phyloP scores from a whole-genome alignment of 768 basidiomycete species.

The Rhizopogon rudus region DNA sequence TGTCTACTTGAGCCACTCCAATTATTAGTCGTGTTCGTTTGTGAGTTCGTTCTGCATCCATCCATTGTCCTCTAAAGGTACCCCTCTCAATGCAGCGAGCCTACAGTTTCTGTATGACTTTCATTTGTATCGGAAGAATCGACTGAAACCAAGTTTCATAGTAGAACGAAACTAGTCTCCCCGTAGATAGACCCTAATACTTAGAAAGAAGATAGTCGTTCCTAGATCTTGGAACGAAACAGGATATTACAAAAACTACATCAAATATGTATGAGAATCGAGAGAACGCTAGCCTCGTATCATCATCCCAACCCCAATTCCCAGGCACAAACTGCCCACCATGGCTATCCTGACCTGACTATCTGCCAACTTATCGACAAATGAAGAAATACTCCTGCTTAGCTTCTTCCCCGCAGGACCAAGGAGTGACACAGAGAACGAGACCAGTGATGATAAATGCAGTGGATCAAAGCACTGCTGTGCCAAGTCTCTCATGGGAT shows the following conservation, averaged over 20 bases:
- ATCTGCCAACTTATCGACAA: slow-evolving; percentile 20
- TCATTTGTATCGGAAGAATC: too few species aligned
- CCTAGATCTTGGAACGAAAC: not conserved
- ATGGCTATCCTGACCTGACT: slow-evolving; percentile 29
- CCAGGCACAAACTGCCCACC: slow-evolving; percentile 39
- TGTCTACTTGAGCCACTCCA: too few species aligned
- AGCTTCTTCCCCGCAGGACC: slow-evolving; percentile 35
- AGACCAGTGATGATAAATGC: slow-evolving; percentile 58
- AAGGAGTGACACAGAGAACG: slow-evolving; percentile 58
- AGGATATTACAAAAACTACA: not conserved
- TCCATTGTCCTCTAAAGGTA: too few species aligned
- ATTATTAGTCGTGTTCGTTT: too few species aligned
- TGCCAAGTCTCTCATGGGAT: slow-evolving; percentile 18
- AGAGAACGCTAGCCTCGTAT: slow-evolving; percentile 1
- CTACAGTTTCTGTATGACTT: too few species aligned
- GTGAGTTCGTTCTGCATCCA: too few species aligned
- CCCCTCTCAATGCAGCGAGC: too few species aligned
- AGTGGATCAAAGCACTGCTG: slow-evolving; percentile 54
- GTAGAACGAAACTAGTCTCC: not conserved
- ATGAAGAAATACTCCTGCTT: slow-evolving; percentile 15
- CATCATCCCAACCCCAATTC: slow-evolving; percentile 39
- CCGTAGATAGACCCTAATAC: too few species aligned
- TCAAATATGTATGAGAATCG: not conserved
- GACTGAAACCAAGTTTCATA: not conserved
- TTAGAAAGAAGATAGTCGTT: too few species aligned